Conservation (phyloP, 139 green algal genomes). For the Medakamo hakoo region DNA sequence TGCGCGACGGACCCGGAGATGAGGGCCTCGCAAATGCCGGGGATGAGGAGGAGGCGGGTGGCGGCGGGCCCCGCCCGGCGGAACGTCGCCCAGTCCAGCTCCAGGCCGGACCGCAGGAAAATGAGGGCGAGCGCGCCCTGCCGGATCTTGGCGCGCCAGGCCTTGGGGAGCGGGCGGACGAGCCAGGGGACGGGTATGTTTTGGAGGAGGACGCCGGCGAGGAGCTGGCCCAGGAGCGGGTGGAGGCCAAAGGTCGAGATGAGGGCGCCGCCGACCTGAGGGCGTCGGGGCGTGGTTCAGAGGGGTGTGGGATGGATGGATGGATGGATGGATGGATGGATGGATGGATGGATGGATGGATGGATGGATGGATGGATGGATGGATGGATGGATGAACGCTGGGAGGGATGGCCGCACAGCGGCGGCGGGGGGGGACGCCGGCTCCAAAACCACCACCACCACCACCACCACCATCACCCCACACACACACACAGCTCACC, state of each 20-base stretch:
- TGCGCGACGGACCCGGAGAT: constrained; percentile 35
- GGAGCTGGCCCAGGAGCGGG: constrained; percentile 57
- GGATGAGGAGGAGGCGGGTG: constrained; percentile 28
- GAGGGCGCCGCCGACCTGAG: constrained; percentile 8
- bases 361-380: too few relatives aligned
- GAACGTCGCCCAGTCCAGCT: constrained; percentile 49
- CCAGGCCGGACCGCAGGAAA: constrained; percentile 62
- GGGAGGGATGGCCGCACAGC: too few relatives aligned
- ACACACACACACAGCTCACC: background rate
- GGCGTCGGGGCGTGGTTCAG: too few relatives aligned
- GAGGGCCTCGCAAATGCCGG: constrained; percentile 49
- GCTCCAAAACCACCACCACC: too few relatives aligned
- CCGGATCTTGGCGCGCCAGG: constrained; percentile 49
- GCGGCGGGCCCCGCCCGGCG: constrained; percentile 17
- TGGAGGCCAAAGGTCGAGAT: constrained; percentile 26
- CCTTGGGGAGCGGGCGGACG: constrained; percentile 24
- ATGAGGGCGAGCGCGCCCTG: constrained; percentile 56
- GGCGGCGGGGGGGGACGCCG: too few relatives aligned
- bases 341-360: too few relatives aligned
- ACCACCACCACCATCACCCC: too few relatives aligned
- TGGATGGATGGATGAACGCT: too few relatives aligned
- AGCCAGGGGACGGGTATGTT: constrained; percentile 34
- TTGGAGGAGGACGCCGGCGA: constrained; percentile 35
- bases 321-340: background rate
- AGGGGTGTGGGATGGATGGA: background rate